Conservation (phyloP, 2,329 filamentous ascomycete genomes). For the Albophoma yamanashiensis region DNA sequence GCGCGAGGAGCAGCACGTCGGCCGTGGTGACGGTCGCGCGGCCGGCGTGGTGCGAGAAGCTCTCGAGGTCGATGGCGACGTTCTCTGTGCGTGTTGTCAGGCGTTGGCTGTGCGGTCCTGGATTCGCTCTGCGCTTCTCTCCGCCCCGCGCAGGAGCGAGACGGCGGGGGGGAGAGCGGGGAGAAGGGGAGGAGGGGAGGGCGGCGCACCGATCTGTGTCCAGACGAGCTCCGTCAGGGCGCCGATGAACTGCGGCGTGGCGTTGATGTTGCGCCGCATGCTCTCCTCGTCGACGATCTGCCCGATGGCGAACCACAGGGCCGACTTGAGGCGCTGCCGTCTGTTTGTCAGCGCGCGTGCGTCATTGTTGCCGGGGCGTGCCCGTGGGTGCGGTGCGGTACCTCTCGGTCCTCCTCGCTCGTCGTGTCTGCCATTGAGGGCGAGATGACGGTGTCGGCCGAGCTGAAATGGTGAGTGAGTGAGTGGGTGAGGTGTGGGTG, state of each 20-base stretch:
- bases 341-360: background rate
- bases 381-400: conserved; percentile 5
- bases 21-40: conserved; percentile 70
- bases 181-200: background rate
- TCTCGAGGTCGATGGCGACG: conserved; percentile 45
- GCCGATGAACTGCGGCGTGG: conserved; percentile 85
- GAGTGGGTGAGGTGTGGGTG: background rate
- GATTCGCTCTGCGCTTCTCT: background rate
- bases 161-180: too few relatives aligned
- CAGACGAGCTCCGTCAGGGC: conserved; percentile 80
- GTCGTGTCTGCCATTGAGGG: conserved; percentile 20
- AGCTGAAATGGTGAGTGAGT: background rate
- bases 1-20: conserved; percentile 77
- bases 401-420: conserved; percentile 24
- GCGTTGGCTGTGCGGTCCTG: background rate
- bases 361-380: background rate
- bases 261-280: conserved; percentile 53
- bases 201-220: conserved; percentile 61
- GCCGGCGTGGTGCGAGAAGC: conserved; percentile 62
- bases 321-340: conserved; percentile 65
- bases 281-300: conserved; percentile 84
- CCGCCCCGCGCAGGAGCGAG: too few relatives aligned
- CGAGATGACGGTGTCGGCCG: background rate
- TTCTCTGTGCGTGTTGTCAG: conserved; percentile 30
- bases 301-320: conserved; percentile 74